These are phyloP conservation scores for Ascochyta pisi DNA, from an alignment of 2,329 filamentous ascomycete species.

Conservation along the genomic window DNA sequence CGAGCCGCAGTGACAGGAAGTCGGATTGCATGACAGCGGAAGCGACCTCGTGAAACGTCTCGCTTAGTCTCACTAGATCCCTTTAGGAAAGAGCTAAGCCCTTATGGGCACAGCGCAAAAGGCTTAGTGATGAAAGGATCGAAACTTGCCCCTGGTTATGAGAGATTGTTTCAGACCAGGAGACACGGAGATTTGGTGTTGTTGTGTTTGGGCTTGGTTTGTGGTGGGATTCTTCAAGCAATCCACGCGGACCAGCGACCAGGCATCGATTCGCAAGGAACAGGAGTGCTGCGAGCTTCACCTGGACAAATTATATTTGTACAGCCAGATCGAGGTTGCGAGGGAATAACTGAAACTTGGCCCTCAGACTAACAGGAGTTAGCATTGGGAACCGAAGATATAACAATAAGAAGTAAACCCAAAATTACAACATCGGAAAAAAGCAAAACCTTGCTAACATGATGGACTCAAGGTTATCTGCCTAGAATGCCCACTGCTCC, in stretches of 20 bases:
- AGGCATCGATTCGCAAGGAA: too few relatives aligned
- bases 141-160: constrained; percentile 23
- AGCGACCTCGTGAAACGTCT: constrained; percentile 28
- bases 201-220: not conserved
- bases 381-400: too few relatives aligned
- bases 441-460: too few relatives aligned
- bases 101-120: not conserved
- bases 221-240: not conserved
- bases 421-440: too few relatives aligned
- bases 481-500: constrained; percentile 7
- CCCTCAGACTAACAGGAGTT: too few relatives aligned
- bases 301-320: too few relatives aligned
- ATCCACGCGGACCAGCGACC: too few relatives aligned
- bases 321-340: too few relatives aligned
- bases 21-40: constrained; percentile 24
- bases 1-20: constrained; percentile 17
- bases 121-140: constrained; percentile 25
- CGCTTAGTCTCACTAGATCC: constrained; percentile 18
- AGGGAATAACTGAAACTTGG: too few relatives aligned
- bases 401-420: too few relatives aligned
- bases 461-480: too few relatives aligned
- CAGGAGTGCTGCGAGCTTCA: too few relatives aligned
- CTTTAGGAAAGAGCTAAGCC: not conserved
- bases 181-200: constrained; percentile 21
- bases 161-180: constrained; percentile 24